phyloP scores from a whole-genome alignment of 306 rosid genomes.

The Ammopiptanthus mongolicus region DNA sequence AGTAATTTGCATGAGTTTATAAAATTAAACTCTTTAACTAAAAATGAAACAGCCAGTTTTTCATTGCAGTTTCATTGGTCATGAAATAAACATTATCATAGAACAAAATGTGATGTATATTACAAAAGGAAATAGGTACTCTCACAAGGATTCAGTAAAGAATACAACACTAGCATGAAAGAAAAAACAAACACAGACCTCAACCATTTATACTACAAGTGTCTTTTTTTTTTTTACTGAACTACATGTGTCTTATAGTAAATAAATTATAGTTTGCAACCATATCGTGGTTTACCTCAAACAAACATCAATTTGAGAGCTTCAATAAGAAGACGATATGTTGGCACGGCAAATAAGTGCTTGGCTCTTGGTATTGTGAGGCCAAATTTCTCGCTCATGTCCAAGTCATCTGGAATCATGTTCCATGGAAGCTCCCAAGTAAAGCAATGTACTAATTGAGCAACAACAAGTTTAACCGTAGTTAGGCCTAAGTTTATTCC shows the following conservation, averaged over 20 bases:
- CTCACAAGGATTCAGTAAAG: not conserved
- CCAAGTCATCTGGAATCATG: conserved; percentile 14
- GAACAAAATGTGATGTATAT: too few relatives aligned
- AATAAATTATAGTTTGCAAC: not conserved
- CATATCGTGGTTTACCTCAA: not conserved
- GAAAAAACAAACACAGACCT: not conserved
- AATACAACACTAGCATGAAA: not conserved
- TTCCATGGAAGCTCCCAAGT: conserved; percentile 28
- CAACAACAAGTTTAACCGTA: conserved; percentile 9
- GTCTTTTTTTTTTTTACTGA: too few relatives aligned
- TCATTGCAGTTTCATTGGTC: not conserved
- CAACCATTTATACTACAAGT: not conserved
- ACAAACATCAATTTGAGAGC: not conserved
- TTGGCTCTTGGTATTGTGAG: conserved; percentile 25
- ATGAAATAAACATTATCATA: too few relatives aligned
- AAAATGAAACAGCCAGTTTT: not conserved
- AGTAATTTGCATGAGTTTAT: too few relatives aligned
- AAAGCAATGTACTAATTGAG: conserved; percentile 41
- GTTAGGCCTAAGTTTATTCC: conserved; percentile 29
- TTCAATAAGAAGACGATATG: not conserved
- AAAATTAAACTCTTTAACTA: not conserved
- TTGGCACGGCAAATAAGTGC: conserved; percentile 26
- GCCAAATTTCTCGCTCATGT: conserved; percentile 33
- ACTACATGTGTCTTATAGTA: not conserved
- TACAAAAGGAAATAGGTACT: not conserved